These are phyloP conservation scores for Trichoderma asperellum DNA, from an alignment of 2,329 filamentous ascomycete genomes.

Conservation along the genomic window DNA sequence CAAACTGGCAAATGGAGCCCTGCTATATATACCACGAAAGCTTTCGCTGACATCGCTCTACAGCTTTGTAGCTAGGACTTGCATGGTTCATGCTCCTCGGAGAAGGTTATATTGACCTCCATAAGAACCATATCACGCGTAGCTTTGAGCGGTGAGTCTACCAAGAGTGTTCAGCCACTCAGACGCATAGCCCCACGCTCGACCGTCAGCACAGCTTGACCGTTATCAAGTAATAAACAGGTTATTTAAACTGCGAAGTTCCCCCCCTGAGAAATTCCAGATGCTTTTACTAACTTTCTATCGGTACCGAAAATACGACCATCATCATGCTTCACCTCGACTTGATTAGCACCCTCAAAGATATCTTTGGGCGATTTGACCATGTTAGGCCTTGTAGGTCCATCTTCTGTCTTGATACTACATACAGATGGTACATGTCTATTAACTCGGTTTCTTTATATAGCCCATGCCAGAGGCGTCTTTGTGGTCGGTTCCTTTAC, in stretches of 20 bases:
- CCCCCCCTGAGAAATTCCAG: not conserved
- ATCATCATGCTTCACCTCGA: constrained; percentile 19
- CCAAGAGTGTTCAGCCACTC: constrained; percentile 8
- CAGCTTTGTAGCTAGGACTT: not conserved
- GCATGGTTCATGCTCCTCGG: not conserved
- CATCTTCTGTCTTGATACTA: not conserved
- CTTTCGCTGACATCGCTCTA: not conserved
- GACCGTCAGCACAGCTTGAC: constrained; percentile 1
- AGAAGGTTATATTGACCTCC: not conserved
- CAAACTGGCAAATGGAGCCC: not conserved
- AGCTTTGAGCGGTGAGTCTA: not conserved
- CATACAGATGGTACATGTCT: not conserved
- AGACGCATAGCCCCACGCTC: not conserved
- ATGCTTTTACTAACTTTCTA: not conserved
- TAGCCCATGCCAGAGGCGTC: constrained; percentile 25
- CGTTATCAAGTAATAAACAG: not conserved
- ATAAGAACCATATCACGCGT: not conserved
- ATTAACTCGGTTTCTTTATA: not conserved
- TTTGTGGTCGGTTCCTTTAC: constrained; percentile 31
- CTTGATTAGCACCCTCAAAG: constrained; percentile 20
- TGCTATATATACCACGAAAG: not conserved
- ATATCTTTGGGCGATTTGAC: constrained; percentile 11
- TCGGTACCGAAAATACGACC: not conserved
- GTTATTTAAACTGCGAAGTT: not conserved
- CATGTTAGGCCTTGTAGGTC: constrained; percentile 17